Conservation (phyloP, 306 rosid species). For the Trifolium subterraneum region DNA sequence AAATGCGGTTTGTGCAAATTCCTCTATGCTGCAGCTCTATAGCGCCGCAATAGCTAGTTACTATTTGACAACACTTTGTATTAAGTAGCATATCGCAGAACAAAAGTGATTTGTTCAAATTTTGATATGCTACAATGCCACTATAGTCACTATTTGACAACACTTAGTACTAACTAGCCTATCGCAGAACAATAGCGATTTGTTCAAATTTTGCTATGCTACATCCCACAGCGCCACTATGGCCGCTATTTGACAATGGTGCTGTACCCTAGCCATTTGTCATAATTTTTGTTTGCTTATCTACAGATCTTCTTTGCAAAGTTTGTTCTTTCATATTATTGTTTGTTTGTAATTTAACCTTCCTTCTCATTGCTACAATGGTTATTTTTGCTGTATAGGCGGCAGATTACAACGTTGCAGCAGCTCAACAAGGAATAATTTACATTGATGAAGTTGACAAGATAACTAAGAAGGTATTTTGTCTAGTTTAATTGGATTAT, state of each 20-base stretch:
- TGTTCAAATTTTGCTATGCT: neutral
- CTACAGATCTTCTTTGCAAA: too few species aligned
- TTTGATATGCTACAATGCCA: neutral
- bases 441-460: conserved; percentile 99
- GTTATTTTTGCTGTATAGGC: conserved; percentile 63
- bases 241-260: neutral
- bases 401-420: conserved; percentile 95
- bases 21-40: too few species aligned
- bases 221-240: too few species aligned
- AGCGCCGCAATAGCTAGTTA: too few species aligned
- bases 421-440: conserved; percentile 98
- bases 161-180: neutral
- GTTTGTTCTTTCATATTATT: conserved; percentile 14
- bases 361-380: conserved; percentile 35
- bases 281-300: too few species aligned
- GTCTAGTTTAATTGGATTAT: conserved; percentile 18
- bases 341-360: conserved; percentile 26
- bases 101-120: neutral
- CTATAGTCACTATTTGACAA: neutral
- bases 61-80: too few species aligned
- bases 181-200: neutral
- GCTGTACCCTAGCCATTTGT: conserved; percentile 11
- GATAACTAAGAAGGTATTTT: conserved; percentile 93
- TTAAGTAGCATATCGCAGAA: too few species aligned
- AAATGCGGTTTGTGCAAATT: too few species aligned